Evolutionary conservation across 2,329 filamentous ascomycete species (phyloP).

Genomic region (Talaromyces sp.): DNA sequence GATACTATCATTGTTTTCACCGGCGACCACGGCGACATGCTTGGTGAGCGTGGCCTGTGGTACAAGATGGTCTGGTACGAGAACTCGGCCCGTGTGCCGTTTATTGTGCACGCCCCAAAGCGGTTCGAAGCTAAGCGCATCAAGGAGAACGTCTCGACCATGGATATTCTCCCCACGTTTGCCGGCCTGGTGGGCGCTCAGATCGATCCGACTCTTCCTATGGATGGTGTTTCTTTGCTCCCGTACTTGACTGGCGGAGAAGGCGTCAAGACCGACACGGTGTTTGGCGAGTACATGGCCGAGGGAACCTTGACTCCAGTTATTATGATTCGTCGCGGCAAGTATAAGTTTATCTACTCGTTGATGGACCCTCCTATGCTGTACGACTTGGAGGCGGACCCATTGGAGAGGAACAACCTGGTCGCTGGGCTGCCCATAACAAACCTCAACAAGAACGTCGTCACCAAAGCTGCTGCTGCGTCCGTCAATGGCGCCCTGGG

Average conservation of each 20-base stretch:
- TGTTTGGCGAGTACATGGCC: slow-evolving; percentile 92
- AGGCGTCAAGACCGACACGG: slow-evolving; percentile 64
- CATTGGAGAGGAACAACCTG: slow-evolving; percentile 70
- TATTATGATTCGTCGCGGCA: slow-evolving; percentile 87
- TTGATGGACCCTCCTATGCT: slow-evolving; percentile 78
- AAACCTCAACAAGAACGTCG: slow-evolving; percentile 28
- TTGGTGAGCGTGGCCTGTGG: slow-evolving; percentile 87
- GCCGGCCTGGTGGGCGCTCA: slow-evolving; percentile 73
- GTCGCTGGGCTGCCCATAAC: slow-evolving; percentile 27
- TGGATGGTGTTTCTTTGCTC: slow-evolving; percentile 77
- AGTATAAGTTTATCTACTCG: slow-evolving; percentile 88
- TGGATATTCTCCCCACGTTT: slow-evolving; percentile 84
- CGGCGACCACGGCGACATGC: slow-evolving; percentile 93
- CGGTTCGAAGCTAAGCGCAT: slow-evolving; percentile 71
- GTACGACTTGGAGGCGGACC: slow-evolving; percentile 71
- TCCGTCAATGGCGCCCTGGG: slow-evolving; percentile 11
- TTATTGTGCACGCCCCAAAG: slow-evolving; percentile 75
- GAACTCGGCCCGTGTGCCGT: slow-evolving; percentile 79
- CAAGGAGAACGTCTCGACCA: slow-evolving; percentile 77
- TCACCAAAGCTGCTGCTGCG: slow-evolving; percentile 32
- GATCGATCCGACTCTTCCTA: slow-evolving; percentile 64
- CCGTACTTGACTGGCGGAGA: slow-evolving; percentile 62
- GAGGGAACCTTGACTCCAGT: slow-evolving; percentile 84
- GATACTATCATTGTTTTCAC: slow-evolving; percentile 90
- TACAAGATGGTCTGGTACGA: slow-evolving; percentile 98